Base-by-base conservation (phyloP, 2,329 filamentous ascomycete species). In the Cladobotryum mycophilum region DNA sequence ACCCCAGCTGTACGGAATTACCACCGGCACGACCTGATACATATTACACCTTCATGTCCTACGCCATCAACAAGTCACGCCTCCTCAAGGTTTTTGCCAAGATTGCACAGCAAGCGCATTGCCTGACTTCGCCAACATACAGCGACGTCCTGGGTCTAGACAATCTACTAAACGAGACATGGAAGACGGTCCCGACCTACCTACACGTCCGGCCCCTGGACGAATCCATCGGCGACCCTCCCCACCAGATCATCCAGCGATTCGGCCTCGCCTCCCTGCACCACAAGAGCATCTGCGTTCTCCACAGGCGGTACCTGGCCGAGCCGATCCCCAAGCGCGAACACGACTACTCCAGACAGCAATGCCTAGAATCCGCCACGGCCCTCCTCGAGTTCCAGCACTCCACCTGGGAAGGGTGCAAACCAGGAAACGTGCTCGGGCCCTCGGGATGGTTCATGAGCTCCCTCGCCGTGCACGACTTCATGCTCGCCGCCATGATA, bases 401-500 rank as follows among this genome's bases (percentile, higher is more conserved):
- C 34, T 61, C 63, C 30, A 72, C 80, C 41, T 73, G 73, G 61
- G 66, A 76, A 45, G 75, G 73, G 1, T 72, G 69, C 2, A 72
- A 74, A 50, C 79, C 80, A 0, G 80, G 80, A 1, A 76, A 76
- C 5, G 67, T 78, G 22, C 64, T 85, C 13, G 67, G 70, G 53
- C 67, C 71, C 30, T 72, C 77, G 36, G 71, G 73, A 5, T 83
- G 80, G 76, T 82, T 83, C 56, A 62, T 82, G 17, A 76, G 75
- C 3, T 78, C 77, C 1, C 65, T 85, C 4, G 74, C 76, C 11
- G 73, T 80, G 47, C 79, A 83, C 46, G 81, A 85, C 59, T 85
- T 80, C 46, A 66, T 85, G 47, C 71, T 85, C 2, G 80, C 81
- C 0, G 75, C 78, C 49, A 81, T 82, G 73, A 73, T 85, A 13